phyloP scores from a whole-genome alignment of 441 rosid species.

The Rhodomyrtus psidioides region DNA sequence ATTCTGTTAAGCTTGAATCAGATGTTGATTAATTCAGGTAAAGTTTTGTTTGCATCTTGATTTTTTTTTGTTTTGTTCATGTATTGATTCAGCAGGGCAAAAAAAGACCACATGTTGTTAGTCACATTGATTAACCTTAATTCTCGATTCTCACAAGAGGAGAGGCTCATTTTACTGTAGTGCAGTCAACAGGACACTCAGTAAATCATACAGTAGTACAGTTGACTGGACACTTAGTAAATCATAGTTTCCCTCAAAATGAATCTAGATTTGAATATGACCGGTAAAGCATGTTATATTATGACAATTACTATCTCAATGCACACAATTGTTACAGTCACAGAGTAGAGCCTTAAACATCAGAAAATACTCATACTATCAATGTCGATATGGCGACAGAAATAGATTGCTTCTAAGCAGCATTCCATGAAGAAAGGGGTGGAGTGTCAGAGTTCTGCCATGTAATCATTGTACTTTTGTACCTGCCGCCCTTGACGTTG shows the following conservation, averaged over 20 bases:
- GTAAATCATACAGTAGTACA: background rate
- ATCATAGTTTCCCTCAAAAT: background rate
- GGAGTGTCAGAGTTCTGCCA: background rate
- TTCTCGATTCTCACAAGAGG: background rate
- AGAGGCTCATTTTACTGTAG: background rate
- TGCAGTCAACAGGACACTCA: background rate
- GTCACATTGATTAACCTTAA: background rate
- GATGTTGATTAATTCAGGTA: background rate
- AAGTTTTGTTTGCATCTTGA: background rate
- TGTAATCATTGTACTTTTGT: background rate
- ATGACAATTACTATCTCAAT: background rate
- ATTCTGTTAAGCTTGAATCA: background rate
- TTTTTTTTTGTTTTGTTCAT: background rate
- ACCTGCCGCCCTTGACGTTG: background rate
- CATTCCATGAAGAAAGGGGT: background rate
- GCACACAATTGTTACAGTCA: background rate
- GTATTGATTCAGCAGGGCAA: background rate
- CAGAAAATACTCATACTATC: background rate
- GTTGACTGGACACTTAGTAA: background rate
- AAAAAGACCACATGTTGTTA: background rate
- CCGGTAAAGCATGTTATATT: background rate
- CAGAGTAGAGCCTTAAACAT: background rate
- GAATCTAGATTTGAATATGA: background rate
- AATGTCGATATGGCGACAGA: background rate
- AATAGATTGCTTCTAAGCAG: background rate